Evolutionary conservation across 441 rosid species (phyloP).

Genomic region (Gossypium davidsonii): DNA sequence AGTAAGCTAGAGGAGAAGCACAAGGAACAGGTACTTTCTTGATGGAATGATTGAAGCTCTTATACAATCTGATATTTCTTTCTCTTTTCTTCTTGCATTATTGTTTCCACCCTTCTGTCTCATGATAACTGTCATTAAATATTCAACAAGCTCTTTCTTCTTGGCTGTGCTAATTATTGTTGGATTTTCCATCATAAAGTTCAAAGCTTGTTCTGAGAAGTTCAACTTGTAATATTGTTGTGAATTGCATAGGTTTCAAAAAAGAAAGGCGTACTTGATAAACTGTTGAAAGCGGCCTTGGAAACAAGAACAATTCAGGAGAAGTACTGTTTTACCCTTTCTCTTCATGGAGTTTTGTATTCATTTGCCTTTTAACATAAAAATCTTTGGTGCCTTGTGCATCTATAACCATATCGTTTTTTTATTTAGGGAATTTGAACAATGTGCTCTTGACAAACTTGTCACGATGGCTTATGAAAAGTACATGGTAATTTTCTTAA

Average conservation of each 20-base stretch:
- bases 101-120: conserved; percentile 9
- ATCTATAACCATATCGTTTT: conserved; percentile 14
- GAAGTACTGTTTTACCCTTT: conserved; percentile 41
- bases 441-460: conserved; percentile 71
- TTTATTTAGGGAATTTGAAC: conserved; percentile 64
- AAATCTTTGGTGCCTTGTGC: conserved; percentile 5
- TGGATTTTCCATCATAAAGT: conserved; percentile 13
- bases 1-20: conserved; percentile 50
- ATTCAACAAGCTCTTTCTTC: conserved; percentile 10
- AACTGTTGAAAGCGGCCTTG: conserved; percentile 48
- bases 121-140: background rate
- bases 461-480: conserved; percentile 77
- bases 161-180: background rate
- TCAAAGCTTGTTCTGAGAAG: background rate
- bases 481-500: conserved; percentile 57
- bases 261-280: conserved; percentile 55
- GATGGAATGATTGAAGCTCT: conserved; percentile 7
- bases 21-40: conserved; percentile 54
- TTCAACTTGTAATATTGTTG: conserved; percentile 9
- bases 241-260: conserved; percentile 46
- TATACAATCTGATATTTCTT: conserved; percentile 10
- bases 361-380: conserved; percentile 13
- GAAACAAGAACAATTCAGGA: conserved; percentile 62
- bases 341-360: conserved; percentile 2
- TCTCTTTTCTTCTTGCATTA: background rate